phyloP scores from a whole-genome alignment of 257 asterid genomes.

The Ballota nigra region DNA sequence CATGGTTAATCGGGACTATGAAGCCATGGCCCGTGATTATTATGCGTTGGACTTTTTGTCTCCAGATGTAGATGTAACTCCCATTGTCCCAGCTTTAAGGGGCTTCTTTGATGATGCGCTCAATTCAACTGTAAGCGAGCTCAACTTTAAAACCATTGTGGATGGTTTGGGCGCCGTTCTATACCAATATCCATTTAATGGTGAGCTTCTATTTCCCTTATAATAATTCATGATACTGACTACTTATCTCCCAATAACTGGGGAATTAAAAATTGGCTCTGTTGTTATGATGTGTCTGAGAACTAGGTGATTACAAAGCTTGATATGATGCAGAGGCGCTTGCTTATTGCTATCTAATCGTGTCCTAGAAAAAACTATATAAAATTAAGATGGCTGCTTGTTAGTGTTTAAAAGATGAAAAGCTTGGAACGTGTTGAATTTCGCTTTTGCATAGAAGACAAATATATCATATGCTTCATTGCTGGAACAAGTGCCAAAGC shows the following conservation, averaged over 20 bases:
- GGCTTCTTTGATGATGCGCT: constrained; percentile 89
- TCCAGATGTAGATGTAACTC: constrained; percentile 92
- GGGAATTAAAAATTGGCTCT: constrained; percentile 8
- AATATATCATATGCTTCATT: neutral
- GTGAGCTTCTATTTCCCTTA: constrained; percentile 43
- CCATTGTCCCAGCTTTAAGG: constrained; percentile 88
- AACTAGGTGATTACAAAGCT: neutral
- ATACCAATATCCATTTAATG: constrained; percentile 88
- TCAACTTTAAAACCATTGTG: constrained; percentile 90
- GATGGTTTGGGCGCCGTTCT: constrained; percentile 93
- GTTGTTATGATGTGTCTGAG: constrained; percentile 13
- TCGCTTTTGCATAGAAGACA: neutral
- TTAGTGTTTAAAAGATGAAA: neutral
- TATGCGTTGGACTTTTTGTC: constrained; percentile 87
- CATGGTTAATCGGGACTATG: constrained; percentile 98
- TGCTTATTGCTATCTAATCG: neutral
- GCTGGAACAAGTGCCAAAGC: constrained; percentile 1
- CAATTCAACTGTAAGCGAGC: constrained; percentile 91
- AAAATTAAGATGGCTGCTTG: neutral
- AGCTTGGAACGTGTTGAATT: neutral
- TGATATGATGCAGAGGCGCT: constrained; percentile 9
- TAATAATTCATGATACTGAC: constrained; percentile 14
- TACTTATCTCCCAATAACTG: neutral
- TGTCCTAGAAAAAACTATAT: neutral
- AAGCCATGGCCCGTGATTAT: constrained; percentile 99